A percentile compares a stretch with the other conserved stretches of the same genome.
Evolutionary conservation across 768 basidiomycete genomes (phyloP).

Genomic region (Peribolospora kevripleyi): DNA sequence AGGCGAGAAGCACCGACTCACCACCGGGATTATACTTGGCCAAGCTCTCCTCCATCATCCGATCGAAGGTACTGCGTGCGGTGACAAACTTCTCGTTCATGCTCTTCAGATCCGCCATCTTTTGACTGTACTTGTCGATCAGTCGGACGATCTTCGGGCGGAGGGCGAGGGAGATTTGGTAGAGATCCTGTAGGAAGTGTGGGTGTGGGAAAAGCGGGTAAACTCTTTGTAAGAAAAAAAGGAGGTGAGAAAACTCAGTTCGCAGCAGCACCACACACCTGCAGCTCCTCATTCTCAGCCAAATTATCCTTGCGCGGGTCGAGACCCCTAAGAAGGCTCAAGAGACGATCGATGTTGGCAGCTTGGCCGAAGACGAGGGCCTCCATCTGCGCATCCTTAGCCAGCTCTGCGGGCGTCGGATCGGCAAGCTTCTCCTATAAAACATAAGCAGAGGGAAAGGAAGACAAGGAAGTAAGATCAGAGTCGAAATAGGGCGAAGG

Average conservation of each 20-base stretch:
- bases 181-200: conserved; percentile 40
- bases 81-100: conserved; percentile 88
- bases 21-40: conserved; percentile 40
- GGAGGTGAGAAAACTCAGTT: background rate
- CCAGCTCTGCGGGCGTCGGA: conserved; percentile 47
- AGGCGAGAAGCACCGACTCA: conserved; percentile 15
- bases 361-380: conserved; percentile 69
- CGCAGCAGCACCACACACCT: conserved; percentile 25
- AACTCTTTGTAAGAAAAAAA: background rate
- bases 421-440: conserved; percentile 64
- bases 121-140: conserved; percentile 92
- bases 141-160: conserved; percentile 87
- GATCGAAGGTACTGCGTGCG: conserved; percentile 68
- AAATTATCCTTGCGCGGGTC: conserved; percentile 58
- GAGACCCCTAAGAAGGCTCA: conserved; percentile 45
- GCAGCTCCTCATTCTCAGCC: conserved; percentile 75
- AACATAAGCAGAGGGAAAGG: background rate
- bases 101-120: conserved; percentile 71
- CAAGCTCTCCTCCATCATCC: conserved; percentile 77
- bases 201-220: background rate
- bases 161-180: conserved; percentile 65
- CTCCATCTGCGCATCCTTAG: conserved; percentile 63
- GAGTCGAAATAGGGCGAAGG: background rate
- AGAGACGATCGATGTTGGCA: conserved; percentile 53
- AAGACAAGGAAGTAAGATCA: background rate